Evolutionary conservation across 176 grass and related monocot species (phyloP).

Genomic region (Poa pratensis): DNA sequence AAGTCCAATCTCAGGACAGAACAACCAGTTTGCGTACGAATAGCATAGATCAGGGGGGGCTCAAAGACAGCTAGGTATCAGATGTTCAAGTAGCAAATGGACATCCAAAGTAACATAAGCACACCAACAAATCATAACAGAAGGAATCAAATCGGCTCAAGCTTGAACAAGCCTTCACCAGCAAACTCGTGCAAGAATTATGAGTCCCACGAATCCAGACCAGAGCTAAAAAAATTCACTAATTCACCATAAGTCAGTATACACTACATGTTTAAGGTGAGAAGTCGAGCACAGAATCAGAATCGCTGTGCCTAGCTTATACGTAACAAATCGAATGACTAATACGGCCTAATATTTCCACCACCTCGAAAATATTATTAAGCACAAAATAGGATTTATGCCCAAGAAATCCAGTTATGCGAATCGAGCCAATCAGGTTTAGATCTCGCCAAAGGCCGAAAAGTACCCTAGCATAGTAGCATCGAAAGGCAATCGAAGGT

Average conservation of each 20-base stretch:
- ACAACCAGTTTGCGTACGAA: not conserved
- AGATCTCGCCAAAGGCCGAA: conserved; percentile 33
- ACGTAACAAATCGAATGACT: not conserved
- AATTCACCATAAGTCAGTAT: not conserved
- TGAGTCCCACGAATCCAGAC: not conserved
- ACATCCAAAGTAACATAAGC: not conserved
- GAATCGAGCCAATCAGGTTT: conserved; percentile 20
- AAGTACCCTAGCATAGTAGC: not conserved
- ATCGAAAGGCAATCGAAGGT: not conserved
- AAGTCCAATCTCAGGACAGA: not conserved
- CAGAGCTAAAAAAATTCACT: not conserved
- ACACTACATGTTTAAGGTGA: not conserved
- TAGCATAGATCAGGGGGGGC: not conserved
- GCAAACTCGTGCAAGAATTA: not conserved
- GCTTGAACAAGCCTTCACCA: not conserved
- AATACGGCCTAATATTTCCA: not conserved
- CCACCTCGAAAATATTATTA: not conserved
- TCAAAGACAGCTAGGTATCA: not conserved
- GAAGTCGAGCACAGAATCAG: not conserved
- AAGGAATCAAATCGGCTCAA: not conserved
- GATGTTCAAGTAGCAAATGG: not conserved
- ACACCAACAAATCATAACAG: not conserved
- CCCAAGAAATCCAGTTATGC: conserved; percentile 12
- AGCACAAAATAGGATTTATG: not conserved
- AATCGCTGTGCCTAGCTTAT: not conserved